A percentile compares a stretch with the other conserved stretches of the same genome.
These are phyloP conservation scores for Elsinoe perseae DNA, from an alignment of 2,329 filamentous ascomycete genomes.

Conservation along the genomic window DNA sequence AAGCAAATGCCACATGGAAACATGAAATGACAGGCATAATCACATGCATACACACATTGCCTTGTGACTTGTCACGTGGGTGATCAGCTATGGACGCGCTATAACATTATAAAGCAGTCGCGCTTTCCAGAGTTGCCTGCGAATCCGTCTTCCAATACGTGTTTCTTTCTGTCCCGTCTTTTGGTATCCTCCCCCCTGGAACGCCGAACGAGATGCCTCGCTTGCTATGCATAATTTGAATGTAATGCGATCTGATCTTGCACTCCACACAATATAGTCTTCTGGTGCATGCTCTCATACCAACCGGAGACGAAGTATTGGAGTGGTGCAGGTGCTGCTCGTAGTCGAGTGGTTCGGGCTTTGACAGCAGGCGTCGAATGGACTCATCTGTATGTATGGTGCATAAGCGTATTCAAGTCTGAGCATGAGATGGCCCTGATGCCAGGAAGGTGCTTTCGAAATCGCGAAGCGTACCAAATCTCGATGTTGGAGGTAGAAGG, in stretches of 20 bases:
- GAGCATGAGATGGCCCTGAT: too few species aligned
- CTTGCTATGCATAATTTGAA: constrained; percentile 11
- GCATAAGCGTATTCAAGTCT: too few species aligned
- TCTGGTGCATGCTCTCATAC: too few species aligned
- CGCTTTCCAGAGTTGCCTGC: neutral
- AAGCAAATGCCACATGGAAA: neutral
- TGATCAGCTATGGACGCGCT: neutral
- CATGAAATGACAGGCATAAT: neutral
- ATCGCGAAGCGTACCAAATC: neutral
- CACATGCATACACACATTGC: neutral
- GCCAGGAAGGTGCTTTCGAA: too few species aligned
- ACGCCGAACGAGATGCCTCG: constrained; percentile 4
- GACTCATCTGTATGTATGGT: too few species aligned
- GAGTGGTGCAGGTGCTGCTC: too few species aligned
- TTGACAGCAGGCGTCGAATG: too few species aligned
- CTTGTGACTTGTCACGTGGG: neutral
- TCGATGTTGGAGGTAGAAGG: neutral
- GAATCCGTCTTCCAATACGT: neutral
- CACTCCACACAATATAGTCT: too few species aligned
- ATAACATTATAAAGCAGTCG: neutral
- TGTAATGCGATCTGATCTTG: too few species aligned
- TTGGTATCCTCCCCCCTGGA: constrained; percentile 6
- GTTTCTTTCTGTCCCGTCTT: neutral
- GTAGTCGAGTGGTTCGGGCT: too few species aligned
- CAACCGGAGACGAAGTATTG: too few species aligned